These are phyloP conservation scores for Pseudozyma pruni DNA, from an alignment of 1,284 basidiomycete genomes.

Conservation along the genomic window DNA sequence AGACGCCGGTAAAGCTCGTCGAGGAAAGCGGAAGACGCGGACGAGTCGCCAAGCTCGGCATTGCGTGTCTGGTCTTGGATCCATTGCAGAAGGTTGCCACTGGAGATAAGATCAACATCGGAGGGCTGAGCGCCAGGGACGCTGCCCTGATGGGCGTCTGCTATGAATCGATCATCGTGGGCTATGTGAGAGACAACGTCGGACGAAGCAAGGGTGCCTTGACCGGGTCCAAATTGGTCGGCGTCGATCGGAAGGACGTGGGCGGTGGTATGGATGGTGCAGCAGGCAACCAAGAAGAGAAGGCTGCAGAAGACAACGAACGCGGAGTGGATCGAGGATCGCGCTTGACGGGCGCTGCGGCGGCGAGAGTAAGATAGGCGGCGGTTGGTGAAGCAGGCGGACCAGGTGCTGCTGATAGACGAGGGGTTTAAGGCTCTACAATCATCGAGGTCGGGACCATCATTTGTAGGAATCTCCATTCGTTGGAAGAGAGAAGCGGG, in stretches of 20 bases:
- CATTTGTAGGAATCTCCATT: constrained; percentile 44
- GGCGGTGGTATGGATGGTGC: constrained; percentile 16
- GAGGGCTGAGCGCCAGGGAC: constrained; percentile 13
- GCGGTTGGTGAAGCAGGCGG: constrained; percentile 43
- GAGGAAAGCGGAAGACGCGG: constrained; percentile 22
- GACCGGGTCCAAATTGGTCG: constrained; percentile 3
- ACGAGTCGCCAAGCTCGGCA: not conserved
- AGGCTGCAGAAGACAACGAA: constrained; percentile 16
- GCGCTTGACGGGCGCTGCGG: not conserved
- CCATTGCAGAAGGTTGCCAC: constrained; percentile 20
- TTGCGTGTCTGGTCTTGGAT: constrained; percentile 14
- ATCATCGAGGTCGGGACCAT: constrained; percentile 48
- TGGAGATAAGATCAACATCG: constrained; percentile 5
- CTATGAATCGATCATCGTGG: constrained; percentile 44
- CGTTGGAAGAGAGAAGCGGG: constrained; percentile 15
- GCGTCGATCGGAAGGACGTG: constrained; percentile 26
- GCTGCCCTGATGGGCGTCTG: constrained; percentile 4
- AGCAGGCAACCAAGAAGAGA: constrained; percentile 12
- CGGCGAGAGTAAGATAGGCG: constrained; percentile 1
- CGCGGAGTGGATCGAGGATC: constrained; percentile 5
- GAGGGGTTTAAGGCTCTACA: constrained; percentile 46
- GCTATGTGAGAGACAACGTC: constrained; percentile 18
- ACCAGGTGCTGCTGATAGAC: constrained; percentile 32
- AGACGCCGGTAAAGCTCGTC: constrained; percentile 38
- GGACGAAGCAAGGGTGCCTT: constrained; percentile 1